Evolutionary conservation across 192 early-diverging fungal species (phyloP), one percentile per base, ranked within the genome.

Genomic region (Rhizophagus clarus): DNA sequence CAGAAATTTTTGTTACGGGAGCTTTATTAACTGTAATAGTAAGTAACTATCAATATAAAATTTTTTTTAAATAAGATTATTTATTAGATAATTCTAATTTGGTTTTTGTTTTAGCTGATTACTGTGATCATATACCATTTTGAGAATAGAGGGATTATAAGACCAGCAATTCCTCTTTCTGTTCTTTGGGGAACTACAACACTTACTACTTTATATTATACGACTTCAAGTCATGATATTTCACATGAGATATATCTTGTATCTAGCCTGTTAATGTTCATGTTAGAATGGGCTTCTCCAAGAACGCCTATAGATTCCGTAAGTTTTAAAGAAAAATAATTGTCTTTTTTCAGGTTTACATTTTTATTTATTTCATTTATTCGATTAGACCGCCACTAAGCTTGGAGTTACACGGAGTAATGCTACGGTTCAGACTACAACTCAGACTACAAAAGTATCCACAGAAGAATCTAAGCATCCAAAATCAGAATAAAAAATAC

Each of bases 1-100:
- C 67, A 15, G 77, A 79, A 79, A 62, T 71, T 61, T 79, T 79
- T 71, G 77, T 79, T 2, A 68, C 77, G n/a, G 77, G 77, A 61
- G n/a, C 77, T 37, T 37, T 79, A 26, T 61, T 79, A 61, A 79
- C 77, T 40, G 77, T 79, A 17, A n/a, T 67, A 20, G 77, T 79
- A 60, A 79, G 51, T 68, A 24, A 34, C 10, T 61, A 4, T 15
- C 32, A 20, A 31, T 73, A 28, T 77, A 15, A 0, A 47, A 47
- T 9, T 22, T 1, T 66, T 45, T 28, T 2, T 60, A 4, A 20
- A 74, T 11, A 61, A 63, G 3, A 64, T 0, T 12, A 37, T 47
- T 64, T 45, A 2, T 68, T 24, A 77, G 24, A 24, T 34, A 61
- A 24, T 64, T 67, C 24, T 66, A 31, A 28, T 12, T 68, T 78